Percentiles rank a stretch among this genome's conserved stretches.
Conservation (phyloP, 345 rosid genomes). For the Hibiscus mutabilis region DNA sequence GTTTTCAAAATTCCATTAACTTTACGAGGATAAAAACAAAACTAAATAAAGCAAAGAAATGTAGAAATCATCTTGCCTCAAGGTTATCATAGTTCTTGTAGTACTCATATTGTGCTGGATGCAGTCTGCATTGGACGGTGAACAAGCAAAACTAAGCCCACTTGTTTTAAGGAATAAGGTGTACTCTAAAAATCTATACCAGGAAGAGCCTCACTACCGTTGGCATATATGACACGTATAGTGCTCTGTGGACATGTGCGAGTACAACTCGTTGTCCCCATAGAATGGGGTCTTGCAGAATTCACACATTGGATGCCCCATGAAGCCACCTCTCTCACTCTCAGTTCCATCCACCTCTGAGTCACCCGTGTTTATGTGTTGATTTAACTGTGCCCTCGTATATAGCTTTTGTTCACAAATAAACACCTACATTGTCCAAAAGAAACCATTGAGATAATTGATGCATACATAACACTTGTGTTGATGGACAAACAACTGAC, state of each 20-base stretch:
- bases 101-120: slow-evolving; percentile 84
- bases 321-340: slow-evolving; percentile 93
- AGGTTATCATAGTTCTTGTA: slow-evolving; percentile 86
- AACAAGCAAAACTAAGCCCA: not conserved
- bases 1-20: not conserved
- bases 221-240: slow-evolving; percentile 90
- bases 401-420: slow-evolving; percentile 91
- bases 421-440: slow-evolving; percentile 49
- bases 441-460: not conserved
- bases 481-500: not conserved
- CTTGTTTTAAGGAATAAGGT: not conserved
- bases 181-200: not conserved
- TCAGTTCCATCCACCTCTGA: slow-evolving; percentile 94
- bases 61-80: slow-evolving; percentile 45
- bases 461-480: not conserved
- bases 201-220: slow-evolving; percentile 39
- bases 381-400: slow-evolving; percentile 70
- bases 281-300: slow-evolving; percentile 83
- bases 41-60: not conserved
- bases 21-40: not conserved
- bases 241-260: slow-evolving; percentile 90
- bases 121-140: slow-evolving; percentile 50
- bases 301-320: slow-evolving; percentile 92
- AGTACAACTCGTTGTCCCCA: slow-evolving; percentile 86
- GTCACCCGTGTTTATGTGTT: slow-evolving; percentile 80